Percentiles rank a stretch among this genome's conserved stretches.
These are phyloP conservation scores for Vigna reflexopilosa DNA, from an alignment of 306 rosid genomes.

Conservation along the genomic window DNA sequence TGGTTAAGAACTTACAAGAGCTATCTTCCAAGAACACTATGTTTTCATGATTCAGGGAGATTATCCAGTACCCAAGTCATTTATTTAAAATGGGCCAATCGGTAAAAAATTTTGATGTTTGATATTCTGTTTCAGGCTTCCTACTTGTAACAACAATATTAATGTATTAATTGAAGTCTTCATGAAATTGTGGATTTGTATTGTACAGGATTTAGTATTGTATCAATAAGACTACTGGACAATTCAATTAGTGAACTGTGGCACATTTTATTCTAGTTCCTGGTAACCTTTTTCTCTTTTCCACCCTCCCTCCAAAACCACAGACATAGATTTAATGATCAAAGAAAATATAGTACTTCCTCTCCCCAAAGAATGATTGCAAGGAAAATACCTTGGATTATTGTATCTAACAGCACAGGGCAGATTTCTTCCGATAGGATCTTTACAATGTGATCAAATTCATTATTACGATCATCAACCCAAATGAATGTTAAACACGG, in stretches of 20 bases:
- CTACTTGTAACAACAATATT: background rate
- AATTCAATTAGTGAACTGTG: conserved; percentile 1
- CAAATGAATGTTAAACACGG: conserved; percentile 74
- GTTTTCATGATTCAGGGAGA: conserved; percentile 9
- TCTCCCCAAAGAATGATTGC: background rate
- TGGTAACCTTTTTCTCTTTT: background rate
- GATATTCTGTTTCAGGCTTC: background rate
- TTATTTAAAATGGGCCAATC: background rate
- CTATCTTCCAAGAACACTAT: background rate
- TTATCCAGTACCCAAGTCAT: background rate
- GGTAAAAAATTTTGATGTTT: background rate
- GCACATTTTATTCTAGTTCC: background rate
- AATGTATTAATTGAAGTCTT: background rate
- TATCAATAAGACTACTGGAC: conserved; percentile 3
- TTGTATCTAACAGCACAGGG: conserved; percentile 72
- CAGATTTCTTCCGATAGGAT: conserved; percentile 64
- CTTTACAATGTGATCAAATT: conserved; percentile 53
- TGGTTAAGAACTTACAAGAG: background rate
- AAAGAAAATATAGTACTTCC: background rate
- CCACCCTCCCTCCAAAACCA: conserved; percentile 9
- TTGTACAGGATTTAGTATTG: background rate
- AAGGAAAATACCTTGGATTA: conserved; percentile 76
- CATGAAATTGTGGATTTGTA: background rate
- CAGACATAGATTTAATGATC: conserved; percentile 13
- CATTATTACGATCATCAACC: conserved; percentile 44